These are phyloP conservation scores for Gloeostereum incarnatum DNA, from an alignment of 768 basidiomycete species.

Conservation along the genomic window DNA sequence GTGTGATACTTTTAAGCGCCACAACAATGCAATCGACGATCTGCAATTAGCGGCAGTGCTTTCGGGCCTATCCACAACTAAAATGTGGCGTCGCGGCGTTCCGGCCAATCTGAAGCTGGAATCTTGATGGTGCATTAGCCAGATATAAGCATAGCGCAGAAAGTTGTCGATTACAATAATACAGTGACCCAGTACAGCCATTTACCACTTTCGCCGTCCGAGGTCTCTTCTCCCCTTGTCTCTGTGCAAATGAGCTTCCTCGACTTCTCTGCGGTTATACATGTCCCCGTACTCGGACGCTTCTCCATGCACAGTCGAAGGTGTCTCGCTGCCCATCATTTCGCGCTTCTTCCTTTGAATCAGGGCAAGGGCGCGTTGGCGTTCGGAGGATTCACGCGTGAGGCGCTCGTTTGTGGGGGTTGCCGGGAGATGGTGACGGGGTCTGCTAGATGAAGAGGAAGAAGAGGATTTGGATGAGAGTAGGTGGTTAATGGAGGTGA, in stretches of 20 bases:
- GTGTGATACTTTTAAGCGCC: too few species aligned
- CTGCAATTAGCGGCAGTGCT: too few species aligned
- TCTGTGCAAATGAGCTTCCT: conserved; percentile 54
- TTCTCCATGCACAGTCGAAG: conserved; percentile 53
- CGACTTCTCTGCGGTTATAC: conserved; percentile 62
- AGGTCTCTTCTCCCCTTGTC: conserved; percentile 21
- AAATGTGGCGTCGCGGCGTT: too few species aligned
- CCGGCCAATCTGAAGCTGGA: too few species aligned
- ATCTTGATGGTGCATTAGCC: too few species aligned
- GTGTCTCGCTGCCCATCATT: conserved; percentile 55
- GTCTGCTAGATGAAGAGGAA: conserved; percentile 13
- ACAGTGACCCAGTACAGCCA: too few species aligned
- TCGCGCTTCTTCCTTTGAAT: conserved; percentile 60
- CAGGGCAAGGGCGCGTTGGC: conserved; percentile 65
- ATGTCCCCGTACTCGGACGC: conserved; percentile 54
- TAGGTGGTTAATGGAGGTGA: conserved; percentile 64
- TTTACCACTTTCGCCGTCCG: too few species aligned
- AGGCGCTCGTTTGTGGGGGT: conserved; percentile 43
- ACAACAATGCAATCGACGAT: too few species aligned
- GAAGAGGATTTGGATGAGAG: conserved; percentile 34
- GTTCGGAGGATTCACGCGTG: conserved; percentile 65
- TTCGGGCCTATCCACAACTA: too few species aligned
- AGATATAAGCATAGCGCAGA: too few species aligned
- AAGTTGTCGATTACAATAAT: too few species aligned
- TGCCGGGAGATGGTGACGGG: conserved; percentile 14